These are phyloP conservation scores for Leishmania tarentolae DNA, from an alignment of 208 protist species.

Conservation along the genomic window DNA sequence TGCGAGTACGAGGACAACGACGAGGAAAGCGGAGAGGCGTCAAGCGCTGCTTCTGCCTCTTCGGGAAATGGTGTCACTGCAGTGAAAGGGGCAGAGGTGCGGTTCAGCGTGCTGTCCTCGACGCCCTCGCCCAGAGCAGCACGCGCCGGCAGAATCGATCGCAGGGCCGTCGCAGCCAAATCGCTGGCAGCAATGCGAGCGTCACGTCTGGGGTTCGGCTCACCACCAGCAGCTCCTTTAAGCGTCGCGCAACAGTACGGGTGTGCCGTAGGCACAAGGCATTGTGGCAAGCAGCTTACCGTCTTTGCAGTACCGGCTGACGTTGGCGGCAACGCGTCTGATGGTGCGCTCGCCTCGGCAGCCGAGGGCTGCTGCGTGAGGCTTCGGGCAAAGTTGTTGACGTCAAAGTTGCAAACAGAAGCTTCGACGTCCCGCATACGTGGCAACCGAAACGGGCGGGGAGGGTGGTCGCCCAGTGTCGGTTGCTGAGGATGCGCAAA, in stretches of 20 bases:
- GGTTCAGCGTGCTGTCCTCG: not conserved
- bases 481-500: too few relatives aligned
- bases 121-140: not conserved
- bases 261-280: conserved; percentile 22
- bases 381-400: not conserved
- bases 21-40: not conserved
- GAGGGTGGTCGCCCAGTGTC: too few relatives aligned
- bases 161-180: not conserved
- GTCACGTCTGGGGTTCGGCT: not conserved
- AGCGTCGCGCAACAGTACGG: conserved; percentile 24
- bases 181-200: not conserved
- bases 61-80: not conserved
- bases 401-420: not conserved
- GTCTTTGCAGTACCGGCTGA: not conserved
- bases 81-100: not conserved
- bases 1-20: not conserved
- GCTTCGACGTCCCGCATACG: not conserved
- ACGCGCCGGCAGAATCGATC: not conserved
- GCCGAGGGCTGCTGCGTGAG: not conserved
- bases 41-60: not conserved
- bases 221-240: not conserved
- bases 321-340: not conserved
- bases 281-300: not conserved
- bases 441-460: not conserved
- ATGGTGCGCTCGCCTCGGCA: not conserved